Evolutionary conservation across 2,329 filamentous ascomycete genomes (phyloP).

Genomic region (Diaporthe citriasiana): DNA sequence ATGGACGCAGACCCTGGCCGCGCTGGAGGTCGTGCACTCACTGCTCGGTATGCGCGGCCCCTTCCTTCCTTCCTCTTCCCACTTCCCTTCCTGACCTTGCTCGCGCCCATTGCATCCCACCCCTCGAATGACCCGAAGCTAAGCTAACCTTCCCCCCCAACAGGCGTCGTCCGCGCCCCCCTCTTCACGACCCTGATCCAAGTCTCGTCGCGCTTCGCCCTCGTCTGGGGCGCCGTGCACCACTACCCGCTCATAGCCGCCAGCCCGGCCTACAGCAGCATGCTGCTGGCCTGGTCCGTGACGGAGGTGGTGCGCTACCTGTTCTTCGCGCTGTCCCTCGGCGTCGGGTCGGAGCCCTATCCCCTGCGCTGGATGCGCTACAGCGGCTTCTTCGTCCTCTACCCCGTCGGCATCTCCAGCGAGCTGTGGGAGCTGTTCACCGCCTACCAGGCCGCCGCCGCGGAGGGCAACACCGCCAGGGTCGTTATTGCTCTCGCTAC

Average conservation of each 20-base stretch:
- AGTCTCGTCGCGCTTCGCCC: constrained; percentile 86
- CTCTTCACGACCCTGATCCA: constrained; percentile 90
- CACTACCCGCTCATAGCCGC: constrained; percentile 77
- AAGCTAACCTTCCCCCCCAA: background rate
- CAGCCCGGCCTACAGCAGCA: constrained; percentile 76
- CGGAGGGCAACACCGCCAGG: constrained; percentile 44
- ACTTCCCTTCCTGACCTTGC: too few relatives aligned
- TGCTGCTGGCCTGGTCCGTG: constrained; percentile 89
- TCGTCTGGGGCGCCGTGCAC: constrained; percentile 88
- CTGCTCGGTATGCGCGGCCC: constrained; percentile 71
- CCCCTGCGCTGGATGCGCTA: constrained; percentile 86
- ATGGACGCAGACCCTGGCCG: constrained; percentile 86
- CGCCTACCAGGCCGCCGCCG: constrained; percentile 71
- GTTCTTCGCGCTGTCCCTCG: constrained; percentile 85
- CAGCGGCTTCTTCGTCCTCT: constrained; percentile 93
- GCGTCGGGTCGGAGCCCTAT: constrained; percentile 67
- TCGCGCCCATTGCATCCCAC: background rate
- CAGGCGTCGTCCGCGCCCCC: constrained; percentile 88
- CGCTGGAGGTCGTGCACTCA: constrained; percentile 87
- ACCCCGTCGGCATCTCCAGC: constrained; percentile 90
- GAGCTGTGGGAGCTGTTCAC: constrained; percentile 86
- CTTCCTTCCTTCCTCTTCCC: background rate
- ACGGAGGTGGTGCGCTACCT: constrained; percentile 95
- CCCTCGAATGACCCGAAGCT: too few relatives aligned
- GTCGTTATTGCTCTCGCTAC: constrained; percentile 44